Evolutionary conservation across 257 asterid genomes (phyloP).

Genomic region (Nicotiana tomentosiformis): DNA sequence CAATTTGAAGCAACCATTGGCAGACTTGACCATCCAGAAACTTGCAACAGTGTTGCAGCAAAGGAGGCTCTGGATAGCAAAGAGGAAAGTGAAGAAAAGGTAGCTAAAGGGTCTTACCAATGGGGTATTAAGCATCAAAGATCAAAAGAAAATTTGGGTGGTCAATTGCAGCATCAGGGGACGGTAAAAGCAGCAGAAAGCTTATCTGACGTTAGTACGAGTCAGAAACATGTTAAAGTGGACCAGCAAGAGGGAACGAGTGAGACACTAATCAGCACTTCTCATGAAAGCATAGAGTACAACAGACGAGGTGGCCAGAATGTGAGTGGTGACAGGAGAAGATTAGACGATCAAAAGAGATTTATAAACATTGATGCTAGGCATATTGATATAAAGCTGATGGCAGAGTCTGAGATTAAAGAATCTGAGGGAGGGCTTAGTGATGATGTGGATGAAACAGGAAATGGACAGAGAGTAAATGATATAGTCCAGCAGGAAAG

Average conservation of each 20-base stretch:
- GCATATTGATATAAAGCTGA: constrained; percentile 22
- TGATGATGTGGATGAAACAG: constrained; percentile 25
- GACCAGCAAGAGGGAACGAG: constrained; percentile 27
- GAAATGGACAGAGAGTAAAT: constrained; percentile 20
- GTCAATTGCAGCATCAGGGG: constrained; percentile 29
- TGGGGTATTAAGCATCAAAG: constrained; percentile 18
- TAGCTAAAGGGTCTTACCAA: constrained; percentile 15
- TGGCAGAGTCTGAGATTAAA: constrained; percentile 20
- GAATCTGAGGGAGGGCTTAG: constrained; percentile 28
- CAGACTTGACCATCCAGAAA: constrained; percentile 24
- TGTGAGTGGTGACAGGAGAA: constrained; percentile 18
- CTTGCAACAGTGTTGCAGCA: constrained; percentile 17
- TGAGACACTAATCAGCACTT: constrained; percentile 19
- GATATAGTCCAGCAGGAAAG: constrained; percentile 26
- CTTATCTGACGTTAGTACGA: constrained; percentile 9
- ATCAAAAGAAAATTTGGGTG: constrained; percentile 17
- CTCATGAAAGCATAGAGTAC: constrained; percentile 21
- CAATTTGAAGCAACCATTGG: constrained; percentile 15
- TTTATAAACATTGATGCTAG: constrained; percentile 20
- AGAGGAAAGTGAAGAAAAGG: constrained; percentile 25
- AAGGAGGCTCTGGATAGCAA: constrained; percentile 29
- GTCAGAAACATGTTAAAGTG: constrained; percentile 20
- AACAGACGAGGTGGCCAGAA: constrained; percentile 21
- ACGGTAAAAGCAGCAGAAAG: constrained; percentile 18
- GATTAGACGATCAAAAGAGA: constrained; percentile 23